These are phyloP conservation scores for Ceratocystis lukuohia DNA, from an alignment of 2,329 filamentous ascomycete species.

Conservation along the genomic window DNA sequence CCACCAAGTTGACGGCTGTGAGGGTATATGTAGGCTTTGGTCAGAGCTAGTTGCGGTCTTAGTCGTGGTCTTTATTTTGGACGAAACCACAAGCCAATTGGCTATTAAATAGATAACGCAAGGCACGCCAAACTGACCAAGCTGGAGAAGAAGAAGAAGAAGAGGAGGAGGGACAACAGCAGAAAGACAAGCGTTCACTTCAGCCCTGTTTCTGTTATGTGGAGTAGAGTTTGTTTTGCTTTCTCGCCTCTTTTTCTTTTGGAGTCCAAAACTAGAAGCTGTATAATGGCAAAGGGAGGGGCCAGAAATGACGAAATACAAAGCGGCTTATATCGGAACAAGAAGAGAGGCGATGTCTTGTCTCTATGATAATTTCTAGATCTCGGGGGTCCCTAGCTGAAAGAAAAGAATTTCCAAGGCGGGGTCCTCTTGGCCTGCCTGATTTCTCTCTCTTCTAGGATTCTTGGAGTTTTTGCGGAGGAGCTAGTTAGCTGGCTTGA, in stretches of 20 bases:
- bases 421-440: no score
- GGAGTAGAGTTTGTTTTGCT: no score
- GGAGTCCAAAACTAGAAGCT: background rate
- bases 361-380: background rate
- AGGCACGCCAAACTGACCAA: background rate
- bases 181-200: no score
- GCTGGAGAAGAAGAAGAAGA: background rate
- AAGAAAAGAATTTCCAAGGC: no score
- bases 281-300: background rate
- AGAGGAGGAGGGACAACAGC: no score
- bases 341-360: background rate
- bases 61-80: background rate
- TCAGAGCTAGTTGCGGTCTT: background rate
- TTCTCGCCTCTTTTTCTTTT: background rate
- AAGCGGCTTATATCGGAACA: background rate
- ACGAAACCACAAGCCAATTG: background rate
- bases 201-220: no score
- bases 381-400: background rate
- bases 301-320: background rate
- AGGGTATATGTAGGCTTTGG: no score
- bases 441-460: background rate
- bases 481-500: background rate
- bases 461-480: background rate
- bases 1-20: background rate
- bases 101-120: background rate